Conservation (phyloP, 2,329 filamentous ascomycete genomes). For the Venturia pyrina region DNA sequence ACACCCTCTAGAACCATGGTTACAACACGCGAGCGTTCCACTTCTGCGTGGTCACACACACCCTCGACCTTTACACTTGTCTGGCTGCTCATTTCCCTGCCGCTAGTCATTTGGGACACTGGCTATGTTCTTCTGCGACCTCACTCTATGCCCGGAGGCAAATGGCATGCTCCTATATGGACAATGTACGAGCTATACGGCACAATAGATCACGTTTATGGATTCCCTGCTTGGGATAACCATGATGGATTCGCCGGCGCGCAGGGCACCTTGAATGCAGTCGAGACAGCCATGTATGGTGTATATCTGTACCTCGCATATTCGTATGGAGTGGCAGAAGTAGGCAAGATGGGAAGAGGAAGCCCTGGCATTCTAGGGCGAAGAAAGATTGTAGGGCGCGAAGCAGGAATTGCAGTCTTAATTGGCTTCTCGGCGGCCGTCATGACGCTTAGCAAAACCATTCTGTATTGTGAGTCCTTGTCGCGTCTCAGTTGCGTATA, state of each 20-base stretch:
- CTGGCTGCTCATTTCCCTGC: slow-evolving; percentile 67
- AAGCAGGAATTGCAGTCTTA: slow-evolving; percentile 45
- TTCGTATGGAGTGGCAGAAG: slow-evolving; percentile 22
- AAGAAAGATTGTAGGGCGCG: slow-evolving; percentile 29
- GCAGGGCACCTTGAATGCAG: slow-evolving; percentile 57
- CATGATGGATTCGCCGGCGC: slow-evolving; percentile 67
- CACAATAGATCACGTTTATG: slow-evolving; percentile 70
- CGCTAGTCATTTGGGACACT: slow-evolving; percentile 73
- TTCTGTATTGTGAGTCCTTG: slow-evolving; percentile 52
- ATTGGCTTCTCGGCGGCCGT: slow-evolving; percentile 49
- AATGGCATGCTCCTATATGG: slow-evolving; percentile 62
- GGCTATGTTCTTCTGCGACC: slow-evolving; percentile 72
- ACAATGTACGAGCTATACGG: slow-evolving; percentile 73
- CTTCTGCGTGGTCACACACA: slow-evolving; percentile 45
- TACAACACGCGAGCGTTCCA: slow-evolving; percentile 15
- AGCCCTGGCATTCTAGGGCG: slow-evolving; percentile 26
- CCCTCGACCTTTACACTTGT: slow-evolving; percentile 50
- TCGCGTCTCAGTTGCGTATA: background rate
- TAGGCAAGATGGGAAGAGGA: slow-evolving; percentile 26
- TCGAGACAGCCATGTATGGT: slow-evolving; percentile 58
- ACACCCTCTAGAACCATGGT: slow-evolving; percentile 21
- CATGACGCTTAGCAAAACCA: slow-evolving; percentile 59
- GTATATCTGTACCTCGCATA: slow-evolving; percentile 41
- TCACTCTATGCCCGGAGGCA: slow-evolving; percentile 69
- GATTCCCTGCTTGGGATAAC: slow-evolving; percentile 58